Base-by-base conservation (phyloP, 2,329 filamentous ascomycete species). In the Lachnellula hyalina region DNA sequence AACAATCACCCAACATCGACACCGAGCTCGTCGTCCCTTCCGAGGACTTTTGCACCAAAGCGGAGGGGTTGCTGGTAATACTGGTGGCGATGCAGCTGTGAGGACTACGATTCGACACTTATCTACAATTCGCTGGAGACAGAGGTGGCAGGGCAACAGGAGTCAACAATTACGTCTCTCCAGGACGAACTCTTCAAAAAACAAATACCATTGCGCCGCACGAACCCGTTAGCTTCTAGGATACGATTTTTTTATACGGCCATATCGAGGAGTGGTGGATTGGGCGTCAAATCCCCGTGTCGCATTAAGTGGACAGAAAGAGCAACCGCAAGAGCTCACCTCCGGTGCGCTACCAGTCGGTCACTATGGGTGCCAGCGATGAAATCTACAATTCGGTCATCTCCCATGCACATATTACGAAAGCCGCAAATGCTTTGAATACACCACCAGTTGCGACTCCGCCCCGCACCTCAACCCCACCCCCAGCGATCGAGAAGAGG, bases 391-490 rank as follows among this genome's bases (percentile, higher is more conserved):
- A 51, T 55, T 63, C 66, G 36, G 47, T 50, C n/a, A 61, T 60
- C 17, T 57, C 63, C 44, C 58, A 60, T 38, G 52, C 59, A 41
- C 58, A 63, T 52, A 60, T 63, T 35, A 60, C 49, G 44, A 64
- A 63, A 36, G 54, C 61, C 25, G 53, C 61, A 47, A 62, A 63
- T 57, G 49, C 62, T 28, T 48, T 66, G 25, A 65, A 65, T 54
- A 67, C 63, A 42, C 63, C 65, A 19, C 62, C 63, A 51, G 62
- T 67, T 44, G 58, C 53, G 19, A 65, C 66, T 42, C 61, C 67
- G 65, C 65, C 65, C 58, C 65, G 63, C 63, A 62, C 60, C 45
- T 52, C 60, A 23, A 68, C 65, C 63, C 67, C 67, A 59, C 66
- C 64, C 49, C 65, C 59, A 25, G 60, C 59, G 17, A 57, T 56